Conservation (phyloP, 805 yeast species). For the Saccharomycopsis synnaedendra region DNA sequence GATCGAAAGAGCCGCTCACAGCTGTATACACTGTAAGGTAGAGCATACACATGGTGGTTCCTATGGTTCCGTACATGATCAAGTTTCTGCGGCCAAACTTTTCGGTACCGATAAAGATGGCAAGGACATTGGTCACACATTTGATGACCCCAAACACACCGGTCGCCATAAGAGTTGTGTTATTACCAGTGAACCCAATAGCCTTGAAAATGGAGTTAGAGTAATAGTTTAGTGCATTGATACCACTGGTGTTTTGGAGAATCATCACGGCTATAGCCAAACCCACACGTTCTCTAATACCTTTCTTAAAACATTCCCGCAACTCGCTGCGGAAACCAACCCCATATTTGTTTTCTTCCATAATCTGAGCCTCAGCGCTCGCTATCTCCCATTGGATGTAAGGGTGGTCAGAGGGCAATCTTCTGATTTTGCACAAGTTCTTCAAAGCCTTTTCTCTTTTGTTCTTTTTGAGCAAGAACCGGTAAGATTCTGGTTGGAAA, state of each 20-base stretch:
- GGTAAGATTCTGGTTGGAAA: constrained; percentile 34
- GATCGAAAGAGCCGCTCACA: too few species aligned
- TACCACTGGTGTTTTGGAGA: constrained; percentile 28
- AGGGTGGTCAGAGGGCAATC: constrained; percentile 26
- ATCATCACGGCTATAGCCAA: constrained; percentile 14
- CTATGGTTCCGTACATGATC: too few species aligned
- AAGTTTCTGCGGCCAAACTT: too few species aligned
- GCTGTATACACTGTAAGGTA: too few species aligned
- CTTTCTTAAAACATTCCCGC: constrained; percentile 1
- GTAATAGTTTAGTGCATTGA: constrained; percentile 30
- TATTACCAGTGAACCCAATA: constrained; percentile 34
- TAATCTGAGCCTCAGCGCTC: constrained; percentile 12
- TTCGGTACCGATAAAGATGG: too few species aligned
- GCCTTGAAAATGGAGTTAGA: constrained; percentile 28
- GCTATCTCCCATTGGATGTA: constrained; percentile 31
- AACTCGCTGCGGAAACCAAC: background rate
- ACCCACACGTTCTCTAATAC: background rate
- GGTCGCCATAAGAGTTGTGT: constrained; percentile 7
- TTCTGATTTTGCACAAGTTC: constrained; percentile 29
- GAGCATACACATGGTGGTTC: too few species aligned
- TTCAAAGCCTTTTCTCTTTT: constrained; percentile 25
- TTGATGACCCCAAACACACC: too few species aligned
- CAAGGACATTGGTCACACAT: too few species aligned
- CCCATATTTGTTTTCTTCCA: constrained; percentile 10
- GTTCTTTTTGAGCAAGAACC: constrained; percentile 30